Percentiles rank a stretch among this genome's conserved stretches.
These are phyloP conservation scores for Erigeron canadensis DNA, from an alignment of 129 eudicot species.

Conservation along the genomic window DNA sequence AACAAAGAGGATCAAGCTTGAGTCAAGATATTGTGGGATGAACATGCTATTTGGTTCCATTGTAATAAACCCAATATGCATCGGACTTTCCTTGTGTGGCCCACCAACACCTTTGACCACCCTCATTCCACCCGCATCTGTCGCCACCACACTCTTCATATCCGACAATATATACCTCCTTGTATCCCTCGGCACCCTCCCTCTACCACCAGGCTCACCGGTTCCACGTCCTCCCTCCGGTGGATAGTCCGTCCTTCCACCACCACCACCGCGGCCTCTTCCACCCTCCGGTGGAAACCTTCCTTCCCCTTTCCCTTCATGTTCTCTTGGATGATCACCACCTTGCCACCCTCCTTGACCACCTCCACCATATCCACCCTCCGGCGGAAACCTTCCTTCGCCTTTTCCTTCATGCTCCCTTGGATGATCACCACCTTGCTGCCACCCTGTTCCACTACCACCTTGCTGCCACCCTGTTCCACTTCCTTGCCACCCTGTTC, in stretches of 20 bases:
- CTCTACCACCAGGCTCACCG: slow-evolving; percentile 2
- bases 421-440: neutral
- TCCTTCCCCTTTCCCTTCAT: slow-evolving; percentile 5
- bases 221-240: slow-evolving; percentile 20
- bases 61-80: slow-evolving; percentile 82
- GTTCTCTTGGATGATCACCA: neutral
- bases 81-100: slow-evolving; percentile 33
- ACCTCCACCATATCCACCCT: neutral
- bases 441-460: slow-evolving; percentile 16
- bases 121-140: slow-evolving; percentile 80
- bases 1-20: slow-evolving; percentile 66
- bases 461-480: slow-evolving; percentile 19
- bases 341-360: neutral
- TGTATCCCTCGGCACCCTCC: slow-evolving; percentile 27
- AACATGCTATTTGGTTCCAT: slow-evolving; percentile 86
- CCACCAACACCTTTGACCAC: slow-evolving; percentile 60
- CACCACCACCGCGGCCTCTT: neutral
- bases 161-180: slow-evolving; percentile 56
- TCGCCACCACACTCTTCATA: slow-evolving; percentile 47
- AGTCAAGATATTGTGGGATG: slow-evolving; percentile 85
- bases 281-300: neutral
- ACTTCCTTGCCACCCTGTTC: slow-evolving; percentile 19
- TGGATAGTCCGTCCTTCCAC: slow-evolving; percentile 26
- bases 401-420: slow-evolving; percentile 17
- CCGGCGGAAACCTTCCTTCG: slow-evolving; percentile 23